Conservation (phyloP, 257 asterid genomes). For the Nicotiana attenuata region DNA sequence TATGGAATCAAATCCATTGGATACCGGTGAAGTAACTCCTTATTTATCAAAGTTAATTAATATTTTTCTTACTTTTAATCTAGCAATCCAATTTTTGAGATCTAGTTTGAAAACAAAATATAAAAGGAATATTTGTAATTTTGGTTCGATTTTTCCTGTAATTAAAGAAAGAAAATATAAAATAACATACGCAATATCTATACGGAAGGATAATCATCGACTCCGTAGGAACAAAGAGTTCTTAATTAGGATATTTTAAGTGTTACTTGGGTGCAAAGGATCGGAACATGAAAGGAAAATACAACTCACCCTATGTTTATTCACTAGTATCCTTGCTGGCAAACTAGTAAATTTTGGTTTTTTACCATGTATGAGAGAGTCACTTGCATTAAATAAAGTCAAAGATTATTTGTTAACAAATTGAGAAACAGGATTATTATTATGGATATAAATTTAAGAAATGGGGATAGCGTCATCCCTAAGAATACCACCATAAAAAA, state of each 20-base stretch:
- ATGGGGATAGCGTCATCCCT: not conserved
- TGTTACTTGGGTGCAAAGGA: not conserved
- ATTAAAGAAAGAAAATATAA: not conserved
- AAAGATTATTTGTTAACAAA: not conserved
- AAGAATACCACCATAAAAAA: no score
- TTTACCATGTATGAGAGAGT: not conserved
- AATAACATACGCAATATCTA: not conserved
- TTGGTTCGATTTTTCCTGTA: not conserved
- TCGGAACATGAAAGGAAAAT: not conserved
- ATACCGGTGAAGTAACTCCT: not conserved
- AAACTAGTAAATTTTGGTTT: not conserved
- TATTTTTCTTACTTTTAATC: not conserved
- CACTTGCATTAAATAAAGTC: not conserved
- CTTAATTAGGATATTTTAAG: not conserved
- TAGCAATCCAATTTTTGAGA: not conserved
- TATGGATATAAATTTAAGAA: not conserved
- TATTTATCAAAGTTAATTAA: not conserved
- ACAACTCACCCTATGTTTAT: not conserved
- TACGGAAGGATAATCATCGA: not conserved
- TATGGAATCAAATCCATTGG: not conserved
- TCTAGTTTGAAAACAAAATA: not conserved
- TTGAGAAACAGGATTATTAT: not conserved
- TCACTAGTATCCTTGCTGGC: not conserved
- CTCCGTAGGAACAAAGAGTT: not conserved
- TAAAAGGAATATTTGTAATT: not conserved